phyloP scores from a whole-genome alignment of 371 early-diverging fungal genomes.

The Circinella umbellata region DNA sequence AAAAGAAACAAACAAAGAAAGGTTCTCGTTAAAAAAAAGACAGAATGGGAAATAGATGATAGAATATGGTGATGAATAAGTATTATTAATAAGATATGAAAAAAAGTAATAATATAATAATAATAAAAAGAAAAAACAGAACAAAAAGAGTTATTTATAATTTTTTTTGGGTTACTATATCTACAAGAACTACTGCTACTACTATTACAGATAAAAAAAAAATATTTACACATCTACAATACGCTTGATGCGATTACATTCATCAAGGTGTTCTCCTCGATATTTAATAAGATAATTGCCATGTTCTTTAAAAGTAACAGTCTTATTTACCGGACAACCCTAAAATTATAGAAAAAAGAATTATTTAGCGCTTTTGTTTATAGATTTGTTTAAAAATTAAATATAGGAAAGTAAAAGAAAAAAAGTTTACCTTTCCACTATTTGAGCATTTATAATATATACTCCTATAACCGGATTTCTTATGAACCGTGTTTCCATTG shows the following conservation, averaged over 20 bases:
- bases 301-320: conserved; percentile 56
- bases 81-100: conserved; percentile 6
- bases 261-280: conserved; percentile 57
- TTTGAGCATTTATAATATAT: conserved; percentile 64
- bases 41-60: no score
- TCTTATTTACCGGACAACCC: conserved; percentile 59
- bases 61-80: not conserved
- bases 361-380: not conserved
- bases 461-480: conserved; percentile 61
- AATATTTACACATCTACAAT: conserved; percentile 30
- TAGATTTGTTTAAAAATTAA: no score
- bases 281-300: conserved; percentile 60
- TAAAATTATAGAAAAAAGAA: conserved; percentile 13
- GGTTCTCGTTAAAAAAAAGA: not conserved
- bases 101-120: not conserved
- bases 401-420: no score
- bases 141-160: not conserved
- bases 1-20: conserved; percentile 53
- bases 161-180: not conserved
- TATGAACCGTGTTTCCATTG: conserved; percentile 64
- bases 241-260: conserved; percentile 45
- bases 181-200: not conserved
- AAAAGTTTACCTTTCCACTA: conserved; percentile 37
- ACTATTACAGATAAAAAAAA: no score
- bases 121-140: not conserved